These are phyloP conservation scores for Penicillium salamii DNA, from an alignment of 495 filamentous ascomycete genomes.

Conservation along the genomic window DNA sequence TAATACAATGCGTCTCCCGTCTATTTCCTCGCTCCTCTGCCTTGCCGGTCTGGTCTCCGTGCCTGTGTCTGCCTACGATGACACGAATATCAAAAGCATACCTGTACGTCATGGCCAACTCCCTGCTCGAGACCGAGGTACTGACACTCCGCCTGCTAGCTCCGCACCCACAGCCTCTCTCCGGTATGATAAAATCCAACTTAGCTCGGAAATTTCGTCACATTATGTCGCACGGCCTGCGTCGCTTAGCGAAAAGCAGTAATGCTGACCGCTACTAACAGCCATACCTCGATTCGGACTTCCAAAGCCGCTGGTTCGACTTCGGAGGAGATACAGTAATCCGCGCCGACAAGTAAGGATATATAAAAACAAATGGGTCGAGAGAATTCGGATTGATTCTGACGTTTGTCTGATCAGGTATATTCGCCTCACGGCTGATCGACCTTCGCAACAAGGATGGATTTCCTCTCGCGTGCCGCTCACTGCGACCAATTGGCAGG, in stretches of 20 bases:
- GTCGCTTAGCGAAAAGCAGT: conserved; percentile 1
- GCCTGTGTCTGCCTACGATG: conserved; percentile 34
- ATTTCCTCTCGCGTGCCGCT: conserved; percentile 89
- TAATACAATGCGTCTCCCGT: conserved; percentile 36
- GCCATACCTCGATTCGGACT: conserved; percentile 97
- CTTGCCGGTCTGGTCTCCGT: conserved; percentile 35
- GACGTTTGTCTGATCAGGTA: conserved; percentile 53
- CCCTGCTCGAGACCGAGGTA: conserved; percentile 11
- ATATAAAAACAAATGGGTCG: neutral
- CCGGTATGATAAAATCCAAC: conserved; percentile 37
- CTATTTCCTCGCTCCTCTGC: conserved; percentile 38
- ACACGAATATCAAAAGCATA: conserved; percentile 53
- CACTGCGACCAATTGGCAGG: conserved; percentile 98
- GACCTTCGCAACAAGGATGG: conserved; percentile 86
- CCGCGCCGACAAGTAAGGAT: conserved; percentile 77
- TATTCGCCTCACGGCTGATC: conserved; percentile 87
- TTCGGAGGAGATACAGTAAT: conserved; percentile 96
- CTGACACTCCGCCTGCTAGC: conserved; percentile 42
- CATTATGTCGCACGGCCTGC: no score
- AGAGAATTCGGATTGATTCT: conserved; percentile 8
- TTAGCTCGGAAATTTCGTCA: neutral
- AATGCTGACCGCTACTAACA: conserved; percentile 41
- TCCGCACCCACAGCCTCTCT: conserved; percentile 73
- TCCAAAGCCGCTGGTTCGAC: conserved; percentile 99
- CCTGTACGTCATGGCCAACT: conserved; percentile 39